Evolutionary conservation across 2,329 filamentous ascomycete genomes (phyloP).

Genomic region (Apiospora rasikravindrae): DNA sequence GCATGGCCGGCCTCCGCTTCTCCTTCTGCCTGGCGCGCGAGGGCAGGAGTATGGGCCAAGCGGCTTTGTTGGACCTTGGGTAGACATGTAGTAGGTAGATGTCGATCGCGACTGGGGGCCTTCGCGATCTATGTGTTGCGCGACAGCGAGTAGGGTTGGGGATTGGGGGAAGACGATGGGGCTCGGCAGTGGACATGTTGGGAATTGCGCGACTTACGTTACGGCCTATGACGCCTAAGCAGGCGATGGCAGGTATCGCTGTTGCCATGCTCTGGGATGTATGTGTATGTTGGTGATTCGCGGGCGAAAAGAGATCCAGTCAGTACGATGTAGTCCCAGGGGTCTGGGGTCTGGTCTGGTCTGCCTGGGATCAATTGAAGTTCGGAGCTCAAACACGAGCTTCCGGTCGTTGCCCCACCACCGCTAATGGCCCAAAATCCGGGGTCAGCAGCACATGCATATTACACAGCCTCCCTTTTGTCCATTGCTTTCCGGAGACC

Average conservation of each 20-base stretch:
- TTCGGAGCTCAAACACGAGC: conserved; percentile 10
- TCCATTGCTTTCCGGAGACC: neutral
- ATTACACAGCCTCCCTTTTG: neutral
- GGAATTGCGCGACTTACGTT: conserved; percentile 63
- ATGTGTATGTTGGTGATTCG: conserved; percentile 2
- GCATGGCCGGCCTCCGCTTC: neutral
- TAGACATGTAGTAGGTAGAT: conserved; percentile 20
- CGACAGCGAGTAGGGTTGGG: neutral
- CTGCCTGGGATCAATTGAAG: neutral
- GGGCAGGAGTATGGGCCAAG: neutral
- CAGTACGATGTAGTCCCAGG: neutral
- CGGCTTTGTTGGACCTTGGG: neutral
- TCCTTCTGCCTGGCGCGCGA: neutral
- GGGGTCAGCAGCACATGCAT: neutral
- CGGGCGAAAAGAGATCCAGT: neutral
- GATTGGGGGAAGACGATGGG: neutral
- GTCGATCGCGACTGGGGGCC: neutral
- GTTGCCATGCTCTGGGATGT: conserved; percentile 55
- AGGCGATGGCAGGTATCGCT: conserved; percentile 81
- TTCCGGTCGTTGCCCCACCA: neutral
- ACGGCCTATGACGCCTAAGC: conserved; percentile 91
- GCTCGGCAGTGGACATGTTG: neutral
- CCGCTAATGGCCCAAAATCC: neutral
- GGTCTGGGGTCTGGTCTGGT: neutral
- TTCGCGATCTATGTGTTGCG: neutral